Evolutionary conservation across 192 early-diverging fungal species (phyloP).

Genomic region (Coemansia sp.): DNA sequence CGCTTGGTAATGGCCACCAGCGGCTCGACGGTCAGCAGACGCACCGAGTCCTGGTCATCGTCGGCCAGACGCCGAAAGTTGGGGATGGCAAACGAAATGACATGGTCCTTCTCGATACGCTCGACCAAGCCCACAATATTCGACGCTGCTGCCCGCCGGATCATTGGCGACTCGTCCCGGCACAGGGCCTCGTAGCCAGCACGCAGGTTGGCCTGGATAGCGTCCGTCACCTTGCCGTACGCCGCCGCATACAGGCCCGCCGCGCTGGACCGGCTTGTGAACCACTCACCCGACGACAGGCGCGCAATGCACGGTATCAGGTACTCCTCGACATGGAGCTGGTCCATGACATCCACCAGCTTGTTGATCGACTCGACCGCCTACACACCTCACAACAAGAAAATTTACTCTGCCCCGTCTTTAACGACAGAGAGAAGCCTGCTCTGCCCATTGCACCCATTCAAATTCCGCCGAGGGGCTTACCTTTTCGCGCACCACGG

Average conservation of each 20-base stretch:
- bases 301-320: slow-evolving; percentile 90
- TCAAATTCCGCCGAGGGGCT: background rate
- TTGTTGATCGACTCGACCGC: slow-evolving; percentile 93
- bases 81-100: slow-evolving; percentile 80
- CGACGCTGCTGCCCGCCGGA: slow-evolving; percentile 87
- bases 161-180: slow-evolving; percentile 97
- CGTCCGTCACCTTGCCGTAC: slow-evolving; percentile 65
- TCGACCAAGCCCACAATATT: slow-evolving; percentile 35
- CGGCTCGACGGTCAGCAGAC: slow-evolving; percentile 87
- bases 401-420: background rate
- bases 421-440: background rate
- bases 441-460: background rate
- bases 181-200: slow-evolving; percentile 72
- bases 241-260: slow-evolving; percentile 87
- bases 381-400: slow-evolving; percentile 41
- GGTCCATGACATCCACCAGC: slow-evolving; percentile 66
- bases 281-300: slow-evolving; percentile 93
- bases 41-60: slow-evolving; percentile 93
- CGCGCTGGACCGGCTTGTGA: slow-evolving; percentile 90
- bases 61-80: slow-evolving; percentile 81
- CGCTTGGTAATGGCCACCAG: slow-evolving; percentile 83
- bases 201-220: slow-evolving; percentile 82
- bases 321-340: slow-evolving; percentile 78
- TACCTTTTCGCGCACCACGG: slow-evolving; percentile 96
- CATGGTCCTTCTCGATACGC: slow-evolving; percentile 50